phyloP scores from a whole-genome alignment of 306 rosid genomes.

The Cucurbita ficifolia region DNA sequence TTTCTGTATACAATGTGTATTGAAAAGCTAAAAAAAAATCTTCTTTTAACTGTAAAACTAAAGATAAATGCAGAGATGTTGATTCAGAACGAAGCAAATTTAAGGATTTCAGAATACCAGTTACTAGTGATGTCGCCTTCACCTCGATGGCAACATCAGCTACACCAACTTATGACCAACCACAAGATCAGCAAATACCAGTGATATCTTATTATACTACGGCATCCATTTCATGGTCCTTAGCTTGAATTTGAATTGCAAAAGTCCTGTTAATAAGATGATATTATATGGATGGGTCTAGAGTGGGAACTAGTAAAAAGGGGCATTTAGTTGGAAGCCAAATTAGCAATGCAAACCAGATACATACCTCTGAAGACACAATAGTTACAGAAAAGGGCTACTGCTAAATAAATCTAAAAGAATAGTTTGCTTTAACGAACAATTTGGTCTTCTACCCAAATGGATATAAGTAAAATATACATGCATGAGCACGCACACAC shows the following conservation, averaged over 20 bases:
- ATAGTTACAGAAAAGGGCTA: neutral
- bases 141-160: conserved; percentile 9
- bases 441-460: neutral
- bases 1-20: neutral
- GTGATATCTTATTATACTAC: conserved; percentile 3
- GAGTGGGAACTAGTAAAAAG: neutral
- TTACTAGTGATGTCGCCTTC: conserved; percentile 10
- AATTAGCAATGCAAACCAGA: conserved; percentile 1
- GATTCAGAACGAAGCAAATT: neutral
- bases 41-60: neutral
- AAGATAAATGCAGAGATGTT: neutral
- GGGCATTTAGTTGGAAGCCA: neutral
- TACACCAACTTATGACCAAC: conserved; percentile 10
- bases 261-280: conserved; percentile 6
- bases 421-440: neutral
- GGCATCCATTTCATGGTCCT: neutral
- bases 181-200: neutral
- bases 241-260: conserved; percentile 6
- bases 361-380: conserved; percentile 1
- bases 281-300: conserved; percentile 3
- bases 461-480: neutral
- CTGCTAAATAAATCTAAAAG: neutral
- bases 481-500: neutral
- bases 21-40: neutral
- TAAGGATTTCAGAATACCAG: conserved; percentile 6